Evolutionary conservation across 2,329 filamentous ascomycete species (phyloP).

Genomic region (Exserohilum turcica): DNA sequence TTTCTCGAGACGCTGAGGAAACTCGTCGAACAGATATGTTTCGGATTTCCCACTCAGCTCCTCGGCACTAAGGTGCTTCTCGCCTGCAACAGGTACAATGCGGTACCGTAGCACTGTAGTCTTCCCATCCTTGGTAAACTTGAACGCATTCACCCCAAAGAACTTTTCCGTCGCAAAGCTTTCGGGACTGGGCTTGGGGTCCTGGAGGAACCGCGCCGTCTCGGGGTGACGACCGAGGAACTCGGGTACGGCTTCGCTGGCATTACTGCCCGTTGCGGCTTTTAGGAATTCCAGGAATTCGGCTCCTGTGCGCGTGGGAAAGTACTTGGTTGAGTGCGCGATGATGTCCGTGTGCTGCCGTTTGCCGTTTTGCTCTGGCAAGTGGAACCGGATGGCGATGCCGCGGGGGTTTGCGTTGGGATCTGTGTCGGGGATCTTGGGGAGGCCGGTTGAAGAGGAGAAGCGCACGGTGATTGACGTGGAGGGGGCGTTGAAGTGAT

Average conservation of each 20-base stretch:
- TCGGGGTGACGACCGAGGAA: conserved; percentile 56
- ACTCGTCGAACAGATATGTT: conserved; percentile 58
- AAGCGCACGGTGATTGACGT: conserved; percentile 58
- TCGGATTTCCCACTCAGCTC: conserved; percentile 47
- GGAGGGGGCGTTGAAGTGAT: conserved; percentile 54
- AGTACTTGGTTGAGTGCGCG: conserved; percentile 58
- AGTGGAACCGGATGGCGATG: conserved; percentile 58
- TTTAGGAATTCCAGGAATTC: conserved; percentile 58
- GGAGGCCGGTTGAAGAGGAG: conserved; percentile 59
- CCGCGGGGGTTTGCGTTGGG: conserved; percentile 54
- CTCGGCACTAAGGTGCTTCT: conserved; percentile 48
- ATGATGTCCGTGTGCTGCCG: conserved; percentile 62
- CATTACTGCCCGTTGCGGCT: conserved; percentile 45
- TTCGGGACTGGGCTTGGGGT: conserved; percentile 57
- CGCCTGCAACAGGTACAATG: conserved; percentile 54
- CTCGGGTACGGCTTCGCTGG: conserved; percentile 41
- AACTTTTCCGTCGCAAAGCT: conserved; percentile 58
- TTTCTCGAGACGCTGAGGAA: conserved; percentile 46
- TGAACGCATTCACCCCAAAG: conserved; percentile 58
- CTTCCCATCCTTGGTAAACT: conserved; percentile 51
- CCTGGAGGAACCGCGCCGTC: conserved; percentile 55
- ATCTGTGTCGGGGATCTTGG: conserved; percentile 57
- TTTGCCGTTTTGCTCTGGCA: conserved; percentile 47
- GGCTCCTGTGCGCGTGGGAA: conserved; percentile 59
- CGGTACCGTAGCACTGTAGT: conserved; percentile 57